Percentiles rank a stretch among this genome's conserved stretches.
Evolutionary conservation across 306 rosid species (phyloP).

Genomic region (Prosopis cineraria): DNA sequence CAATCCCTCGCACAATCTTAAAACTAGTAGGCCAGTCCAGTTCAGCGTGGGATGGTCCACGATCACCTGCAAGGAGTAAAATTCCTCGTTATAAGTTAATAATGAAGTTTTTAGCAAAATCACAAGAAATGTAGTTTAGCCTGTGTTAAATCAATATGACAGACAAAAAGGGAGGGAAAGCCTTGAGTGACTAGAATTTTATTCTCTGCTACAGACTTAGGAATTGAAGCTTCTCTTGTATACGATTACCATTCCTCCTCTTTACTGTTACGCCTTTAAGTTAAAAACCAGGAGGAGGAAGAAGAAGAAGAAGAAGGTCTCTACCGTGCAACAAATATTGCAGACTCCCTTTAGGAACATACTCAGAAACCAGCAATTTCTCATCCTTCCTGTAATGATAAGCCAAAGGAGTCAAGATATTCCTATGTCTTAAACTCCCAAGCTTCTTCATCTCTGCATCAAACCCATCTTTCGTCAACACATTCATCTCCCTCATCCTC

Average conservation of each 20-base stretch:
- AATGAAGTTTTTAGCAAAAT: neutral
- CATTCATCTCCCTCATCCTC: slow-evolving; percentile 73
- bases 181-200: neutral
- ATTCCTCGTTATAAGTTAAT: neutral
- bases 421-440: slow-evolving; percentile 50
- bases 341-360: slow-evolving; percentile 65
- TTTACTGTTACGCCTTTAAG: neutral
- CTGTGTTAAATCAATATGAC: neutral
- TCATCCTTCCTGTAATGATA: slow-evolving; percentile 72
- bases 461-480: slow-evolving; percentile 60
- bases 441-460: slow-evolving; percentile 62
- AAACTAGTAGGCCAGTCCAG: slow-evolving; percentile 70
- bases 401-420: slow-evolving; percentile 72
- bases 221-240: neutral
- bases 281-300: neutral
- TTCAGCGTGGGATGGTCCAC: slow-evolving; percentile 56
- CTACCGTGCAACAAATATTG: slow-evolving; percentile 65
- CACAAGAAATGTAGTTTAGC: neutral
- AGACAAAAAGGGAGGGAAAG: neutral
- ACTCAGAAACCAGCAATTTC: slow-evolving; percentile 63
- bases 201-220: neutral
- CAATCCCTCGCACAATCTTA: slow-evolving; percentile 67
- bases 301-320: neutral
- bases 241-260: neutral
- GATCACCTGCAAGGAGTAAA: slow-evolving; percentile 56